These are phyloP conservation scores for Ogataea wickerhamii DNA, from an alignment of 805 yeast species.

Conservation along the genomic window DNA sequence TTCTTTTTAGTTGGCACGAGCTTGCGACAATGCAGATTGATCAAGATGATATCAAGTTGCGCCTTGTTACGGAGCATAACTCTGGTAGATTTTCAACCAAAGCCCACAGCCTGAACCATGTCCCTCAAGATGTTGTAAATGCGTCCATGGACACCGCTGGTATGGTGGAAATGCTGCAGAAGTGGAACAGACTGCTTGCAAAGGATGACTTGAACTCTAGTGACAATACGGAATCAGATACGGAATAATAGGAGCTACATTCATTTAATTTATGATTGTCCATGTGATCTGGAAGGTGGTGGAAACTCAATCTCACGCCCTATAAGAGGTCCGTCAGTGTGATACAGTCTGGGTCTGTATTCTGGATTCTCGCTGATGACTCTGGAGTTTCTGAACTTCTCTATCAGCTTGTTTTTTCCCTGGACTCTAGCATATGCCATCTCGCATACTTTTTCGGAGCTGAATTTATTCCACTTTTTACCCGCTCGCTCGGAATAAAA, in stretches of 20 bases:
- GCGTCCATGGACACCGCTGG: constrained; percentile 68
- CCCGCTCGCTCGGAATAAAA: constrained; percentile 46
- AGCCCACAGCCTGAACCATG: constrained; percentile 86
- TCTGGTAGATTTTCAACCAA: constrained; percentile 73
- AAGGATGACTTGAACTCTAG: constrained; percentile 26
- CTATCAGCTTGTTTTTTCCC: constrained; percentile 42
- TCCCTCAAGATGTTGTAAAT: constrained; percentile 87
- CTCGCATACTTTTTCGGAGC: constrained; percentile 49
- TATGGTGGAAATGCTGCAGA: constrained; percentile 63
- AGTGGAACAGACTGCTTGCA: constrained; percentile 43
- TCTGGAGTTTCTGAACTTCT: constrained; percentile 47
- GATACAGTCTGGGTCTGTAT: constrained; percentile 46
- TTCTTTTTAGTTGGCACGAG: constrained; percentile 84
- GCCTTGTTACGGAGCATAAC: constrained; percentile 68
- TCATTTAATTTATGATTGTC: not conserved
- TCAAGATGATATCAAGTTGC: constrained; percentile 45
- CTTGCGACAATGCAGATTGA: constrained; percentile 36
- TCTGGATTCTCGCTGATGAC: constrained; percentile 44
- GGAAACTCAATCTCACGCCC: constrained; percentile 45
- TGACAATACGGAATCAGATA: constrained; percentile 8
- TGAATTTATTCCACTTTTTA: constrained; percentile 44
- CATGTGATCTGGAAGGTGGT: constrained; percentile 23
- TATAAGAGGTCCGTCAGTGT: constrained; percentile 39
- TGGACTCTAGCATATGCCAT: constrained; percentile 51
- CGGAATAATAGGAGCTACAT: not conserved